Evolutionary conservation across 2,329 filamentous ascomycete genomes (phyloP).

Genomic region (Cryphonectria japonica): DNA sequence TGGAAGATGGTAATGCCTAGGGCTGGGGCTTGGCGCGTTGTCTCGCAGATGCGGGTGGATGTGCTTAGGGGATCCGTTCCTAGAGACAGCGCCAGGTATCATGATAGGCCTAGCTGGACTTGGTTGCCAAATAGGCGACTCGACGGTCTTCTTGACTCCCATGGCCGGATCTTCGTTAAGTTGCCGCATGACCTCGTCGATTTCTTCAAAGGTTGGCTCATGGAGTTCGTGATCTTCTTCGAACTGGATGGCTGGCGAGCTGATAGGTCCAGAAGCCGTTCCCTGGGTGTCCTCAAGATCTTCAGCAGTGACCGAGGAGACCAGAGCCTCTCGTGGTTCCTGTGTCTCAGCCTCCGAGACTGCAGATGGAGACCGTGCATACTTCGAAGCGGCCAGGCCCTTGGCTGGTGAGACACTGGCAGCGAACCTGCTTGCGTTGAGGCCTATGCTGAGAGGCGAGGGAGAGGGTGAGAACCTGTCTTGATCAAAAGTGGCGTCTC

Average conservation of each 20-base stretch:
- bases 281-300: slow-evolving; percentile 40
- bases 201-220: slow-evolving; percentile 73
- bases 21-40: slow-evolving; percentile 75
- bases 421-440: slow-evolving; percentile 41
- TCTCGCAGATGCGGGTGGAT: slow-evolving; percentile 62
- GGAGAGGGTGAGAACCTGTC: slow-evolving; percentile 25
- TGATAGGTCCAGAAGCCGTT: slow-evolving; percentile 37
- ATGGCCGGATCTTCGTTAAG: slow-evolving; percentile 76
- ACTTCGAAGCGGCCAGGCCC: slow-evolving; percentile 53
- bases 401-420: slow-evolving; percentile 40
- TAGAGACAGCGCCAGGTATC: slow-evolving; percentile 38
- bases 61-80: slow-evolving; percentile 57
- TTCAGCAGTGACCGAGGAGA: slow-evolving; percentile 33
- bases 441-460: slow-evolving; percentile 34
- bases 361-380: slow-evolving; percentile 44
- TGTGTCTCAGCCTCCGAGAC: slow-evolving; percentile 31
- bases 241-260: slow-evolving; percentile 34
- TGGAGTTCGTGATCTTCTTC: slow-evolving; percentile 32
- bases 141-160: slow-evolving; percentile 68
- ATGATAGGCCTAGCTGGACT: slow-evolving; percentile 46
- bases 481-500: slow-evolving; percentile 9
- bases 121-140: slow-evolving; percentile 52
- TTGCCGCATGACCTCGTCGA: slow-evolving; percentile 90
- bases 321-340: slow-evolving; percentile 30
- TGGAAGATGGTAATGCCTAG: slow-evolving; percentile 56